Conservation (phyloP, 257 asterid species). For the Salvia rosmarinus region DNA sequence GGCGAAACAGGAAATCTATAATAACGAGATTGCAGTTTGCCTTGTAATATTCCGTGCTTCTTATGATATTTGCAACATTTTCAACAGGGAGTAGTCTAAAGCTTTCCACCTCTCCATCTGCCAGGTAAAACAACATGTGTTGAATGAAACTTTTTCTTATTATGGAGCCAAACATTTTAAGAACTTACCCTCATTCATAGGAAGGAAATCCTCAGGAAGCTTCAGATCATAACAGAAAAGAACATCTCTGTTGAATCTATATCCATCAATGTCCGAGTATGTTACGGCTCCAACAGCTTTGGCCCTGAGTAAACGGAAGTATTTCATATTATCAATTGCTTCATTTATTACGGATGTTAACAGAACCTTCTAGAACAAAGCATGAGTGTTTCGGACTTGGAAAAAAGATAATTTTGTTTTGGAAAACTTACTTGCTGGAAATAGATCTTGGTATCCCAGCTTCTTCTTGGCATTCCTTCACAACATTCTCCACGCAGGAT, state of each 20-base stretch:
- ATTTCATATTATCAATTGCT: constrained; percentile 19
- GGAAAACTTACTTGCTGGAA: constrained; percentile 57
- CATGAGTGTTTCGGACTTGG: not conserved
- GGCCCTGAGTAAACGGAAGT: constrained; percentile 56
- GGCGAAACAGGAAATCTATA: constrained; percentile 90
- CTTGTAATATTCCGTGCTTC: constrained; percentile 58
- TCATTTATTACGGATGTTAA: not conserved
- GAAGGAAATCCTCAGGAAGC: constrained; percentile 77
- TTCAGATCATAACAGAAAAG: constrained; percentile 91
- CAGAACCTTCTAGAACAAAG: constrained; percentile 15
- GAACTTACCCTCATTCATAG: constrained; percentile 70
- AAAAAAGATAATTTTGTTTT: constrained; percentile 2
- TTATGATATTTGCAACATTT: constrained; percentile 69
- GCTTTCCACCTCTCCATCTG: constrained; percentile 99
- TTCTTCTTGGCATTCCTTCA: constrained; percentile 94
- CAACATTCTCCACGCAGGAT: constrained; percentile 77
- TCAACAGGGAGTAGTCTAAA: constrained; percentile 63
- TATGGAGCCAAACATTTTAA: constrained; percentile 1
- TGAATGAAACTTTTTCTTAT: constrained; percentile 13
- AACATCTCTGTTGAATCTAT: constrained; percentile 86
- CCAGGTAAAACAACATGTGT: constrained; percentile 14
- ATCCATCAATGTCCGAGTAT: constrained; percentile 73
- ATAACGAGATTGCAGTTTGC: constrained; percentile 85
- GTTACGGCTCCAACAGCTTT: constrained; percentile 86
- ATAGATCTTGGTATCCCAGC: constrained; percentile 86